Base-by-base conservation (phyloP, 2,329 filamentous ascomycete genomes). In the Aspergillus sp. region DNA sequence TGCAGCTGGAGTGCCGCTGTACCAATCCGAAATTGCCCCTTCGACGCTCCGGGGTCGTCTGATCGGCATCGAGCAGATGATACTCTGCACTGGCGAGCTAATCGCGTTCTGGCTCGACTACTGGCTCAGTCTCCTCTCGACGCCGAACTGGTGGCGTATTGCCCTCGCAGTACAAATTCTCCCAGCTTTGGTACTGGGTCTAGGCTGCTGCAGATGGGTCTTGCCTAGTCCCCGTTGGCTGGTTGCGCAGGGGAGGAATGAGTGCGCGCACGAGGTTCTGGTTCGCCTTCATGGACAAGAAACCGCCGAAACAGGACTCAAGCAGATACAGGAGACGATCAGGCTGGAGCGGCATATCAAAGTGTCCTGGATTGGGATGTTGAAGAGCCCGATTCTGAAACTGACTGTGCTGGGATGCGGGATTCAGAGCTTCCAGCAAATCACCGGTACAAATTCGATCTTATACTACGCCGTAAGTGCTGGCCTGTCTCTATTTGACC, bases 201-300 rank as follows among this genome's bases (percentile, higher is more conserved):
- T 62, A 15, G 62, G 61, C 44, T 48, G 45, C 18, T 48, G 4
- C 5, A 9, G 11, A 3, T 48, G 45, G 45, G 53, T 64, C 4
- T 57, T 59, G 9, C 63, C 62, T 3, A 63, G 62, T 59, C 63
- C 63, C 9, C 60, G 63, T 17, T 65, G 63, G 62, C 45, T 64
- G 3, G 63, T 62, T 15, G 60, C 60, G 3, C 62, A 65, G 26
- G 60, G 61, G 45, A 59, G 63, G 5, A 57, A 58, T 18, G 61
- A 63, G 13, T 64, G 62, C 47, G 64, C 64, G 9, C 50, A 52
- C 7, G 62, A 63, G 30, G 61, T 64, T 18, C 48, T 66, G 11
- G 56, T 45, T 30, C 56, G 64, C 2, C 44, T 65, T n/a, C 63
- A 65, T 55, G 63, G 63, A 3, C 30, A 53, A 2, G 60, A 64